Base-by-base conservation (phyloP, 768 basidiomycete genomes). In the Tricholomella constricta region DNA sequence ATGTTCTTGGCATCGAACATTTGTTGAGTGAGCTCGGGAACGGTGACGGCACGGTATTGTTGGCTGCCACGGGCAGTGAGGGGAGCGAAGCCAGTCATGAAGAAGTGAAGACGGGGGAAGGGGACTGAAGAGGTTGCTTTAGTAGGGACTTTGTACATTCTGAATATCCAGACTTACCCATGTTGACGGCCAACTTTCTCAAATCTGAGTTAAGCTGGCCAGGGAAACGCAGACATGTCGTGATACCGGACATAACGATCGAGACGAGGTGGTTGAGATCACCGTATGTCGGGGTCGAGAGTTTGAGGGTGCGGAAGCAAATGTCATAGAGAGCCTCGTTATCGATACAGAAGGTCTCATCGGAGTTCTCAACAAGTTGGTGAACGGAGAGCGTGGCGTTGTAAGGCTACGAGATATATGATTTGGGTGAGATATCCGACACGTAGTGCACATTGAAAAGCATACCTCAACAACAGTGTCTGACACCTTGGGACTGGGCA, bases 1-100 rank as follows among this genome's bases (percentile, higher is more conserved):
- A 96, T 95, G 87, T 98, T 98, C 85, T 97, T 98, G 40, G 94
- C 92, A 64, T 98, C 96, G 72, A 98, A 99, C 95, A 98, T 98
- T 67, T 99, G 97, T 69, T 94, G 90, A 7, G 97, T 98, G 56
- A 99, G 82, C 73, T 99, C 97, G 27, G 97, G 94, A 35, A 99
- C 95, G 52, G 91, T 92, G 64, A 98, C 92, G 32, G 94, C 94
- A 56, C 97, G 91, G 82, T 94, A 99, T 65, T 93, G 88, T 64
- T 92, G 91, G 70, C 90, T 93, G 48, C 93, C 93, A 34, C 94
- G 89, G 31, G 97, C 91, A 44, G 94, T 96, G 54, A 98, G 78
- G 27, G 95, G 95, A 55, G 95, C 95, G 60, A 87, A 96, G 54
- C 96, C 94, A 52, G 94, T 94, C 83, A 97, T 91, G 84, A 98